A percentile compares a stretch with the other conserved stretches of the same genome.
These are phyloP conservation scores for Picochlorum sp. DNA, from an alignment of 139 green algal species.

Conservation along the genomic window DNA sequence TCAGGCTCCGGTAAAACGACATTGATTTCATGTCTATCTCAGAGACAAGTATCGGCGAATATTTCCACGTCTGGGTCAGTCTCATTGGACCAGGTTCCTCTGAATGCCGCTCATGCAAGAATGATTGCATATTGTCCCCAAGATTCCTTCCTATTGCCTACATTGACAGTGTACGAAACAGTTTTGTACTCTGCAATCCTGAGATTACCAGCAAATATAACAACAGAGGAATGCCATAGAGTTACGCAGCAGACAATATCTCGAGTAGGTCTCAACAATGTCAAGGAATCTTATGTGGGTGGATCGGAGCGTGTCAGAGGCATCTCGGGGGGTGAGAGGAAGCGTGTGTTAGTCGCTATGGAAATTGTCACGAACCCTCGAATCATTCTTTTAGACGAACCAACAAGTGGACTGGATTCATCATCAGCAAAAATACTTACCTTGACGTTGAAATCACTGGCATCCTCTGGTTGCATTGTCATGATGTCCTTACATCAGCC, in stretches of 20 bases:
- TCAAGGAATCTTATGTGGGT: conserved; percentile 29
- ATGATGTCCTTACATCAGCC: conserved; percentile 71
- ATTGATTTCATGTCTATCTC: conserved; percentile 47
- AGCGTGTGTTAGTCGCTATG: conserved; percentile 62
- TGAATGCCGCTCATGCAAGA: conserved; percentile 1
- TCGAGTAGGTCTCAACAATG: conserved; percentile 32
- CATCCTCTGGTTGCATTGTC: conserved; percentile 49
- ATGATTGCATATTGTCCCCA: conserved; percentile 52
- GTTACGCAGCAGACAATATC: conserved; percentile 26
- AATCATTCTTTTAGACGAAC: conserved; percentile 47
- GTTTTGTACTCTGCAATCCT: conserved; percentile 52
- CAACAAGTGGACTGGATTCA: conserved; percentile 61
- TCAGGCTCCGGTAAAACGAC: conserved; percentile 60
- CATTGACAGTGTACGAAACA: conserved; percentile 64
- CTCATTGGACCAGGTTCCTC: not conserved
- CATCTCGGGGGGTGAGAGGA: conserved; percentile 54
- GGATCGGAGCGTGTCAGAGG: conserved; percentile 29
- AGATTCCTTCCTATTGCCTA: conserved; percentile 54
- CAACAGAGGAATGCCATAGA: conserved; percentile 13
- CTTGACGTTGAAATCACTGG: conserved; percentile 40
- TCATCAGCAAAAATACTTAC: conserved; percentile 56
- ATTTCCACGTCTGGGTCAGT: not conserved
- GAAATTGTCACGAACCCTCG: conserved; percentile 56
- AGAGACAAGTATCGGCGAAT: conserved; percentile 3
- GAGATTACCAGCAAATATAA: conserved; percentile 29